These are phyloP conservation scores for Phytophthora melonis DNA, from an alignment of 352 stramenopile species.

Conservation along the genomic window DNA sequence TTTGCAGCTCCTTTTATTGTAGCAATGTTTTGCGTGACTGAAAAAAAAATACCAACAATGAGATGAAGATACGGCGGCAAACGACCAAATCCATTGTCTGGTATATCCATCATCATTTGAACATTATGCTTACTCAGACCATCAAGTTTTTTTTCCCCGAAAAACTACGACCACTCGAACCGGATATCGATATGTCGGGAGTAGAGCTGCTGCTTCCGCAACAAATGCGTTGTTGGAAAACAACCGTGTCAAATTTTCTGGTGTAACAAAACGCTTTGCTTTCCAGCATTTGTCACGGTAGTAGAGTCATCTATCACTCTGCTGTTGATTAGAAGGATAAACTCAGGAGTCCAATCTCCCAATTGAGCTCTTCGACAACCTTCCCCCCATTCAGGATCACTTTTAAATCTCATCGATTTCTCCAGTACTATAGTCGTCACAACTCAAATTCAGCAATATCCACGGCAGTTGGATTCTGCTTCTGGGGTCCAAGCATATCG, in stretches of 20 bases:
- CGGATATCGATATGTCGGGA: not conserved
- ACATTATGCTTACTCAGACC: not conserved
- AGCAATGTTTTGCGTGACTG: constrained; percentile 21
- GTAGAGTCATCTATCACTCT: not conserved
- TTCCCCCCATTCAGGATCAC: constrained; percentile 7
- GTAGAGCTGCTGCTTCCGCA: not conserved
- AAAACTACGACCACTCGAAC: constrained; percentile 6
- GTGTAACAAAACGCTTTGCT: not conserved
- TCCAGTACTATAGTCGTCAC: not conserved
- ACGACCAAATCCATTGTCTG: constrained; percentile 9
- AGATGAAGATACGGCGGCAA: constrained; percentile 24
- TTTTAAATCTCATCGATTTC: constrained; percentile 4
- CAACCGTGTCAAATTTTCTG: constrained; percentile 1
- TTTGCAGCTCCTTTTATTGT: constrained; percentile 13
- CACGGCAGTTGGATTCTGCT: not conserved
- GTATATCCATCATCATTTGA: not conserved
- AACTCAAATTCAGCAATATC: not conserved
- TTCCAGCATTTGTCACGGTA: no score
- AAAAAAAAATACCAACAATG: constrained; percentile 14
- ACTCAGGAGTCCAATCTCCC: not conserved
- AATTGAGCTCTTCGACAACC: constrained; percentile 1
- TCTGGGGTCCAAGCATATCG: not conserved
- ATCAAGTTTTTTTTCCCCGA: not conserved
- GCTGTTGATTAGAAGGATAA: constrained; percentile 5
- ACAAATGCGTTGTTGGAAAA: constrained; percentile 4